Evolutionary conservation across 1,284 basidiomycete genomes (phyloP).

Genomic region (Earliella scabrosa): DNA sequence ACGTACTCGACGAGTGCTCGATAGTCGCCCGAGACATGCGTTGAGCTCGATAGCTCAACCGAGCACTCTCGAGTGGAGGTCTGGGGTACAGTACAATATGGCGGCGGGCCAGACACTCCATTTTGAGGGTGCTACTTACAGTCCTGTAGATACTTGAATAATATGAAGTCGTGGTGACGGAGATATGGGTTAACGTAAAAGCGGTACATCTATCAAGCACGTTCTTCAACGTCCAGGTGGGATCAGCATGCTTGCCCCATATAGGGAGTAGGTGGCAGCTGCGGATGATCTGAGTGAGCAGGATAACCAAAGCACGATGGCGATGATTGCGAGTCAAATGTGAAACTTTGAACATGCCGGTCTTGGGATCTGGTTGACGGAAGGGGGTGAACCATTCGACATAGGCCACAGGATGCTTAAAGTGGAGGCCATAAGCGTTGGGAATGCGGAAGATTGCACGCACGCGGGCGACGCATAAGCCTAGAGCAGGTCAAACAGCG

Average conservation of each 20-base stretch:
- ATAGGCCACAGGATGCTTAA: conserved; percentile 22
- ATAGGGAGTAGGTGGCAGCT: conserved; percentile 22
- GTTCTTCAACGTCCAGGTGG: conserved; percentile 15
- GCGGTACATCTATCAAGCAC: conserved; percentile 14
- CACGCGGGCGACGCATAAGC: conserved; percentile 21
- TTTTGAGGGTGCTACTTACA: neutral
- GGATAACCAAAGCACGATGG: conserved; percentile 22
- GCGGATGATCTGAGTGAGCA: conserved; percentile 18
- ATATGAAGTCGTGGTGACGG: conserved; percentile 22
- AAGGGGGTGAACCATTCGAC: conserved; percentile 33
- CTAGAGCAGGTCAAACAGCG: conserved; percentile 5
- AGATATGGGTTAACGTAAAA: conserved; percentile 28
- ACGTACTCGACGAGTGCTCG: too few species aligned
- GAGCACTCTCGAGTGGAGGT: too few species aligned
- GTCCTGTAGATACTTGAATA: conserved; percentile 5
- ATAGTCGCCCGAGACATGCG: too few species aligned
- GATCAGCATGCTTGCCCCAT: conserved; percentile 14
- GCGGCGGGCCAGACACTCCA: too few species aligned
- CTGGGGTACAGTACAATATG: too few species aligned
- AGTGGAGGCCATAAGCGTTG: neutral
- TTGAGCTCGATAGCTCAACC: too few species aligned
- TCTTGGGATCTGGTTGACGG: neutral
- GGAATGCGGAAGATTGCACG: conserved; percentile 17
- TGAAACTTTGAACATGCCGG: conserved; percentile 21
- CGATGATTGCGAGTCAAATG: conserved; percentile 14